phyloP scores from a whole-genome alignment of 1,284 basidiomycete genomes.

The Erythrobasidium hasegawianum region DNA sequence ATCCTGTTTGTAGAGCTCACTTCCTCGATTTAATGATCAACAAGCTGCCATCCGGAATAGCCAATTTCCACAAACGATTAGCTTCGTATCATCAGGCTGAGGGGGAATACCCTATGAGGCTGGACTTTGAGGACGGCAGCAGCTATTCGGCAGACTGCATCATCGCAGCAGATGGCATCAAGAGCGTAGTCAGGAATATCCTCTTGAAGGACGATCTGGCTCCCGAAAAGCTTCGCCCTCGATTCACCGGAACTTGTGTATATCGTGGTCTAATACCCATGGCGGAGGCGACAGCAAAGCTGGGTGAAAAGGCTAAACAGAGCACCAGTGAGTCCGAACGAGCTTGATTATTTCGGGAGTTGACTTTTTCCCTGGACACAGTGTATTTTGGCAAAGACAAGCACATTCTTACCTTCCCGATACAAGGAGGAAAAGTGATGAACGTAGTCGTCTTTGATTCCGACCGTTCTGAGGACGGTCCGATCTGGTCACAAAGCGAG shows the following conservation, averaged over 20 bases:
- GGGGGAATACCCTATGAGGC: neutral
- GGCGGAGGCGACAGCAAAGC: constrained; percentile 27
- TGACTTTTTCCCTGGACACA: neutral
- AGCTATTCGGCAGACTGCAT: constrained; percentile 14
- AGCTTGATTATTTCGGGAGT: neutral
- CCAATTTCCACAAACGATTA: constrained; percentile 22
- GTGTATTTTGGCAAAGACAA: constrained; percentile 29
- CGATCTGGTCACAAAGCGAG: neutral
- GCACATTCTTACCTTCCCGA: constrained; percentile 32
- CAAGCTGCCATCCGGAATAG: constrained; percentile 9
- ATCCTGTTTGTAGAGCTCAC: constrained; percentile 6
- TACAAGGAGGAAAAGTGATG: constrained; percentile 22
- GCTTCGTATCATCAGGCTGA: constrained; percentile 1
- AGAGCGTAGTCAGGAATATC: constrained; percentile 17
- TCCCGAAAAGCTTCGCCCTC: constrained; percentile 2
- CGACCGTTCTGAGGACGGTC: neutral
- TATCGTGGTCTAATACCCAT: constrained; percentile 23
- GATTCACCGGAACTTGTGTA: constrained; percentile 22
- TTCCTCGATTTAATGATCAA: constrained; percentile 30
- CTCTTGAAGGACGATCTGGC: neutral
- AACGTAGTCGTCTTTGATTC: constrained; percentile 23
- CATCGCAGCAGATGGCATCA: constrained; percentile 21
- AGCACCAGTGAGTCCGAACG: constrained; percentile 8
- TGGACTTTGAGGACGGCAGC: constrained; percentile 15
- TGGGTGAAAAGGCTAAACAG: constrained; percentile 25